These are phyloP conservation scores for Chimonanthus salicifolius DNA, from an alignment of 164 flowering plant species.

Conservation along the genomic window DNA sequence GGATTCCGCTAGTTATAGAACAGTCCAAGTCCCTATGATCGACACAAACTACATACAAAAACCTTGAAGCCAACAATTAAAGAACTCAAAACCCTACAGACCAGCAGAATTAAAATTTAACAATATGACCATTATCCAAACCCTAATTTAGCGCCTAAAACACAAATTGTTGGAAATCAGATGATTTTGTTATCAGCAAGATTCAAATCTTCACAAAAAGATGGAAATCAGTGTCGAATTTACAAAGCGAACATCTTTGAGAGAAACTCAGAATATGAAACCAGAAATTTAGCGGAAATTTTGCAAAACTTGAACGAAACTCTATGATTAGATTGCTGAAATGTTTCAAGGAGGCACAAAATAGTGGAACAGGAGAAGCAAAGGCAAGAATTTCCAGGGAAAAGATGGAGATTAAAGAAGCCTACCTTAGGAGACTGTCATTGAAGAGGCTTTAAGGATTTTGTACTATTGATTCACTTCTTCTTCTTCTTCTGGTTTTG, in stretches of 20 bases:
- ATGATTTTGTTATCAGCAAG: too few relatives aligned
- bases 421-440: not conserved
- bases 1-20: not conserved
- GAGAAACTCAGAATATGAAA: not conserved
- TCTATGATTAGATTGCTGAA: not conserved
- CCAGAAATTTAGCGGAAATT: not conserved
- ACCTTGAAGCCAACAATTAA: not conserved
- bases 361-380: not conserved
- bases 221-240: not conserved
- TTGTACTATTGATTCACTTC: not conserved
- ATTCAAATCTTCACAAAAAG: not conserved
- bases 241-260: not conserved
- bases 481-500: not conserved
- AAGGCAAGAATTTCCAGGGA: not conserved
- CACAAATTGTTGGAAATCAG: not conserved
- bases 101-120: not conserved
- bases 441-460: not conserved
- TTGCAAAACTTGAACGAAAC: too few relatives aligned
- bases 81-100: not conserved
- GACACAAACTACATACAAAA: not conserved
- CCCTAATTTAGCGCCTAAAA: not conserved
- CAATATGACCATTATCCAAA: not conserved
- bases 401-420: not conserved
- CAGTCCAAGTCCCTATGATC: not conserved
- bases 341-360: not conserved